Evolutionary conservation across 257 asterid genomes (phyloP), one percentile per base, ranked within the genome.

Genomic region (Oldenlandia corymbosa): DNA sequence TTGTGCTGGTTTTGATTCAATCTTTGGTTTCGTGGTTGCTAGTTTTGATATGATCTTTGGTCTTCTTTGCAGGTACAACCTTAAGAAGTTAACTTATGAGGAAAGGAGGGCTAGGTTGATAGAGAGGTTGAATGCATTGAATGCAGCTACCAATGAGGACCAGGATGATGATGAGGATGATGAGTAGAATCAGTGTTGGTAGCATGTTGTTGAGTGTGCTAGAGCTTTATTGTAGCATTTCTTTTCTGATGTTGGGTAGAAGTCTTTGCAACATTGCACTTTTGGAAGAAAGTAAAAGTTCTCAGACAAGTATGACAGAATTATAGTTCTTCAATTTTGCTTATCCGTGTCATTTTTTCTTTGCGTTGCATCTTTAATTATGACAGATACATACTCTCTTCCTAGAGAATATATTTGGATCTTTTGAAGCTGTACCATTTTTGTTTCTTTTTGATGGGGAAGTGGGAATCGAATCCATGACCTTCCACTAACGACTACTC

Each of bases 101-200:
- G 87, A 88, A 76, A 84, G 88, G 78, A 88, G 71, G 81, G 73
- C 71, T 6, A 79, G 66, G 79, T 65, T 88, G 84, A 71, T 88
- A 23, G 88, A 86, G 78, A 79, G 93, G 84, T 72, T 86, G 61
- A 86, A 88, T 70, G 83, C 87, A 67, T 65, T 86, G 62, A 89
- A 84, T 39, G 48, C 85, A 10, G 96, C 91, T 60, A 82, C 82
- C 21, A 82, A 75, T n/a, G 79, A 73, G 0, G 85, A 76, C 0
- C 84, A 77, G 0, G 84, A 78, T 3, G 87, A 82, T 0, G 81
- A 83, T 0, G 81, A 83, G 2, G 91, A 82, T 5, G 90, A 80
- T 59, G 74, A 69, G 20, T 62, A 31, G 48, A 41, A 41, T 46
- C 60, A 55, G 21, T 16, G 14, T 17, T 20, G 21, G 48, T 58